Conservation (phyloP, 345 rosid species). For the Melastoma malabathricum region DNA sequence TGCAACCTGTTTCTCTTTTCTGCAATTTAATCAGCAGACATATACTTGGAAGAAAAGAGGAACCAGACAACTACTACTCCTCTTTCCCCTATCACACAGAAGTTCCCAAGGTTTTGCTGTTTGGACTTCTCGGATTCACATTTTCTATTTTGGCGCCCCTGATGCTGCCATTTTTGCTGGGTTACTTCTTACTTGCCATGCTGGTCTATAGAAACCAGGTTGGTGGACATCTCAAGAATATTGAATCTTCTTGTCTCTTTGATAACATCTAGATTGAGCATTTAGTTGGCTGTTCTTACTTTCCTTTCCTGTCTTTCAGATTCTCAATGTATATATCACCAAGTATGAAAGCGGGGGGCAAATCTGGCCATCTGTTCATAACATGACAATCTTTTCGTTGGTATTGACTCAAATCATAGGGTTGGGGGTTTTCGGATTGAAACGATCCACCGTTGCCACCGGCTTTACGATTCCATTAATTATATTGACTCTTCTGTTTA, state of each 20-base stretch:
- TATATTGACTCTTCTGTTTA: conserved; percentile 57
- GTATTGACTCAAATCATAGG: conserved; percentile 76
- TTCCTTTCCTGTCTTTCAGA: conserved; percentile 24
- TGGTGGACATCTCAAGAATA: background rate
- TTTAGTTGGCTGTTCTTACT: background rate
- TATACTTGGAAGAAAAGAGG: conserved; percentile 27
- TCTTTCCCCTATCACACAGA: conserved; percentile 87
- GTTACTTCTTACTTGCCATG: conserved; percentile 58
- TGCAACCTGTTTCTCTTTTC: conserved; percentile 53
- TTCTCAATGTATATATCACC: conserved; percentile 57
- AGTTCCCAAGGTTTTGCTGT: conserved; percentile 63
- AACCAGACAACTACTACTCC: conserved; percentile 23
- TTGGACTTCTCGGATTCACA: conserved; percentile 79
- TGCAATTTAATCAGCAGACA: conserved; percentile 33
- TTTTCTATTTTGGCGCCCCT: conserved; percentile 76
- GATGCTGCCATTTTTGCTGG: conserved; percentile 64
- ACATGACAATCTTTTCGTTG: conserved; percentile 72
- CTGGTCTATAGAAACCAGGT: conserved; percentile 81
- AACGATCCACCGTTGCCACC: conserved; percentile 52
- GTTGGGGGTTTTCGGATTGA: conserved; percentile 71
- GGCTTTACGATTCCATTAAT: conserved; percentile 69
- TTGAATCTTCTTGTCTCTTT: background rate
- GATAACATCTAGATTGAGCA: background rate
- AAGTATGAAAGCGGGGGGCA: conserved; percentile 78
- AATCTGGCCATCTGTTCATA: conserved; percentile 81